Evolutionary conservation across 208 protist species (phyloP).

Genomic region (Trypanosoma cruzi): DNA sequence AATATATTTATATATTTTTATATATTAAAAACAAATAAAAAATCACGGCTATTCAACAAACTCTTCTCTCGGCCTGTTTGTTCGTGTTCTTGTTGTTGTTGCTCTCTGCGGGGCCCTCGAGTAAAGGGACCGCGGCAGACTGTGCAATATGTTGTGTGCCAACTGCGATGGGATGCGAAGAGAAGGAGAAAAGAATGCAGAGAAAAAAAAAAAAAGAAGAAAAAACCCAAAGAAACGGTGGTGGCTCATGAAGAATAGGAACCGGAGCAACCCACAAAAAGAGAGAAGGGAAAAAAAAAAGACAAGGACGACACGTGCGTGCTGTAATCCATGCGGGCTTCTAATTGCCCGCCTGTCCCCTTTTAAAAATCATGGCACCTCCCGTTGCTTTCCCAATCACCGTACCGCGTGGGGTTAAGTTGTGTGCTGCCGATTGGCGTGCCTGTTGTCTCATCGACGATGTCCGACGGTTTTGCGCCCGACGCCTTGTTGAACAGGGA

Average conservation of each 20-base stretch:
- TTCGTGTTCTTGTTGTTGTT: not conserved
- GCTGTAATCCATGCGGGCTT: no score
- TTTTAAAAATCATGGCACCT: constrained; percentile 88
- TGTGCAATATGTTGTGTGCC: not conserved
- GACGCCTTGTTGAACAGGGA: constrained; percentile 87
- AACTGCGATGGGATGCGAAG: not conserved
- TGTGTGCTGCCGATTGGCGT: constrained; percentile 84
- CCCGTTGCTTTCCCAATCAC: constrained; percentile 91
- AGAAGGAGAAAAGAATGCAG: not conserved
- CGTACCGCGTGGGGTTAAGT: constrained; percentile 84
- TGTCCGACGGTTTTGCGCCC: constrained; percentile 73
- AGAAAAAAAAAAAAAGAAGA: no score
- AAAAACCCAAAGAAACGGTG: not conserved
- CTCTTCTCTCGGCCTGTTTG: not conserved
- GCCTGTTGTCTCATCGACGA: constrained; percentile 86
- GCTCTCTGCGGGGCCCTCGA: no score
- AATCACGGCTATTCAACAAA: not conserved
- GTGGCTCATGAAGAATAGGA: no score
- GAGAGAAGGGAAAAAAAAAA: constrained; percentile 7
- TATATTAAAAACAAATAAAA: not conserved
- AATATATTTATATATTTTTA: no score
- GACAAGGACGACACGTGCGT: constrained; percentile 3
- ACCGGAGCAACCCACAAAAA: constrained; percentile 3
- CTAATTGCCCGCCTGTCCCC: not conserved
- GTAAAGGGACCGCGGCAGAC: no score